phyloP scores from a whole-genome alignment of 768 basidiomycete species.

The Rhodotorula paludigena region DNA sequence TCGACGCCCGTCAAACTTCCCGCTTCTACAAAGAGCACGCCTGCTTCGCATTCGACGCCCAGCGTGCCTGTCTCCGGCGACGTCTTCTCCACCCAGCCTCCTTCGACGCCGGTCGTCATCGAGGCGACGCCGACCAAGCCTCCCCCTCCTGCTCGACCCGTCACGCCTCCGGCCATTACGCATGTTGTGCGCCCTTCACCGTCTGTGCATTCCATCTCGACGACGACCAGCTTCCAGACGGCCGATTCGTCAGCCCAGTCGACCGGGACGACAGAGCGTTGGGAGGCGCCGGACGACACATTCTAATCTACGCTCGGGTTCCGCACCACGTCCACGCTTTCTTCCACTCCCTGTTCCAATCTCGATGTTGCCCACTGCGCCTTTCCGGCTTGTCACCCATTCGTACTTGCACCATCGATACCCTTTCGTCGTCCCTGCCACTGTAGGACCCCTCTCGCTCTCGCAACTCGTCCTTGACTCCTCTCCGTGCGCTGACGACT shows the following conservation, averaged over 20 bases:
- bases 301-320: not conserved
- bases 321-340: not conserved
- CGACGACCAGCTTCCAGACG: slow-evolving; percentile 14
- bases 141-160: too few relatives aligned
- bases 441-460: too few relatives aligned
- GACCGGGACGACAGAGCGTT: not conserved
- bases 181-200: not conserved
- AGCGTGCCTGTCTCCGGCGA: not conserved
- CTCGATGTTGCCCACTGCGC: too few relatives aligned
- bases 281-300: not conserved
- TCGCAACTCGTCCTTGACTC: too few relatives aligned
- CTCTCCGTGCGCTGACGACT: too few relatives aligned
- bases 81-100: not conserved
- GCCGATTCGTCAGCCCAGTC: slow-evolving; percentile 4
- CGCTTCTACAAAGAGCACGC: too few relatives aligned
- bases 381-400: too few relatives aligned
- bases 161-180: too few relatives aligned
- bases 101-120: too few relatives aligned
- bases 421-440: too few relatives aligned
- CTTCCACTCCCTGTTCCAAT: not conserved
- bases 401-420: too few relatives aligned
- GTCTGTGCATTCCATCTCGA: slow-evolving; percentile 1
- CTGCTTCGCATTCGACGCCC: not conserved
- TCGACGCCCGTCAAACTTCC: not conserved
- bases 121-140: slow-evolving; percentile 1